Base-by-base conservation (phyloP, 176 grass and related monocot species). In the Avena insularis region DNA sequence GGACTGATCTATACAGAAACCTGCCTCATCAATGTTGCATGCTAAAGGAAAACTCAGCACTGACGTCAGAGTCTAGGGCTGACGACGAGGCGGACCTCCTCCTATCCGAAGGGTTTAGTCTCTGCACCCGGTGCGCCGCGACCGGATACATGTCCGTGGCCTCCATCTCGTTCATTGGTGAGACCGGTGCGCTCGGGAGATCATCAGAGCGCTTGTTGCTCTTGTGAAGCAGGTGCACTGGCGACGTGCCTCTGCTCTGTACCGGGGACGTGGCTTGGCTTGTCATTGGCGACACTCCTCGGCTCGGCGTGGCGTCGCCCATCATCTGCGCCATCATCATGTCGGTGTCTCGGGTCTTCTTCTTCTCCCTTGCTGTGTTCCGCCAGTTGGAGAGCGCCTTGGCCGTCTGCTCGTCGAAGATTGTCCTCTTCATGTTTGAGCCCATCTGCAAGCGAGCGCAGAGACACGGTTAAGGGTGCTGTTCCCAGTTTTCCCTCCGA, bases 331-430 rank as follows among this genome's bases (percentile, higher is more conserved):
- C 77, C 4, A 82, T 20, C 54, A 71, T 3, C 4, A 25, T 71
- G 9, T 84, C 76, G 1, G 50, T 78, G 23, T 85, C 93, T 59
- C 88, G 84, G 45, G 79, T 71, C 61, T 51, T 81, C 82, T 86
- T 86, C 81, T 78, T 95, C 78, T 81, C 91, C 84, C 59, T 92
- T 6, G 96, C 96, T 0, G 65, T 51, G 19, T 92, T 79, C 58
- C 84, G 80, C 93, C 93, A 98, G 62, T 92, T 94, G 23, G 75
- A 88, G 19, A 98, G 83, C 0, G 93, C 96, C 75, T 91, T 98
- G 3, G 90, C 82, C 48, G 91, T 98, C 84, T 94, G 93, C 78
- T 98, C 96, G n/a, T 98, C 88, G 78, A 98, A 98, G 61, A 98
- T 92, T 25, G 90, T 51, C 79, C 89, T 92, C 90, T 95, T 98